Base-by-base conservation (phyloP, 2,329 filamentous ascomycete species). In the Aspergillus proliferans region DNA sequence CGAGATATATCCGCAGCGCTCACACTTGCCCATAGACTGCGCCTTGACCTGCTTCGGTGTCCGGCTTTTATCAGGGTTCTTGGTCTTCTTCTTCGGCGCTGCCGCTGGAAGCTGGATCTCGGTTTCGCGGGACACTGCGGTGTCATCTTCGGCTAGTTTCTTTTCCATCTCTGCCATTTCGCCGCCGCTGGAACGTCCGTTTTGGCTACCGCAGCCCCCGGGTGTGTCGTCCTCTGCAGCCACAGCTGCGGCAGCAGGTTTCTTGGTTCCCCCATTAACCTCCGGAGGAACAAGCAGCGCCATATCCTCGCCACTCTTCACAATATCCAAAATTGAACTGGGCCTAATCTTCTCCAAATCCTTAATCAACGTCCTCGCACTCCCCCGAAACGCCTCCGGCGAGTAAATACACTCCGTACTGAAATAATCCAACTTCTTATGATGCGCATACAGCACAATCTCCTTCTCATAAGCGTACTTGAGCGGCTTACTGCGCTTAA, bases 391-490 rank as follows among this genome's bases (percentile, higher is more conserved):
- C 2, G 93, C 93, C 70, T 98, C 93, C 0, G 93, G 93, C 47
- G 89, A 95, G 75, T 98, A 98, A 52, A 98, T 90, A 75, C 93
- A 98, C 71, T 98, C 93, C 0, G 93, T 98, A 62, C 85, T 95
- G 71, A 98, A 98, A 71, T 98, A 98, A 66, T 97, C 91, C 55
- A 98, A 77, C 68, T 91, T 91, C 71, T 93, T 95, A 75, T 98
- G 90, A 65, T 97, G 88, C 4, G 93, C 93, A 66, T 98, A 98
- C 5, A 98, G 78, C 15, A 98, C 93, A 58, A 98, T 98, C 67
- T 98, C 93, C 73, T 98, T 98, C 67, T 98, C 93, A 65, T 97
- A 98, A 1, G 92, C 91, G 67, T 97, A 98, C 69, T 98, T 97
- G 42, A 98, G 78, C 12, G 93, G 93, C 71, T 98, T 98, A 71